Percentiles rank a stretch among this genome's conserved stretches.
Evolutionary conservation across 1,284 basidiomycete genomes (phyloP).

Genomic region (Naganishia sp.): DNA sequence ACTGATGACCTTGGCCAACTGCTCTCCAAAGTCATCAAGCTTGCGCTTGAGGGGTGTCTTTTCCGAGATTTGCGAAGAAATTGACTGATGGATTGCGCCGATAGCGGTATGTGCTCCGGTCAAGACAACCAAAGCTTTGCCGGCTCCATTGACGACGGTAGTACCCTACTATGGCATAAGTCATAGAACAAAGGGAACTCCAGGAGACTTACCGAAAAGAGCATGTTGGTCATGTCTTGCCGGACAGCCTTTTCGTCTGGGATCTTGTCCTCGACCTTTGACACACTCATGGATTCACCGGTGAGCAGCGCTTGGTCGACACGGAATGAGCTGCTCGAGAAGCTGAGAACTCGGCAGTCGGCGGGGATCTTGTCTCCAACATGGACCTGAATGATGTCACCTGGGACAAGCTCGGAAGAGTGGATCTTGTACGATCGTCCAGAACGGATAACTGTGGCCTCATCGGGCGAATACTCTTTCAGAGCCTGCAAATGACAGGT

Average conservation of each 20-base stretch:
- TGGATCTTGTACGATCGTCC: conserved; percentile 73
- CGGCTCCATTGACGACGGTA: conserved; percentile 86
- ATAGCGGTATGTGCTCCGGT: conserved; percentile 86
- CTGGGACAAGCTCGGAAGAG: conserved; percentile 84
- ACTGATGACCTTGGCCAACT: conserved; percentile 91
- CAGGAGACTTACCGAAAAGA: conserved; percentile 72
- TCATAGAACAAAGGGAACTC: not conserved
- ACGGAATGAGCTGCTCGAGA: conserved; percentile 80
- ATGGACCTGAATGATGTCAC: conserved; percentile 83
- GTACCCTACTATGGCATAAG: conserved; percentile 66
- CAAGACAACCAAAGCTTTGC: conserved; percentile 77
- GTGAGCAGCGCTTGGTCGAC: conserved; percentile 94
- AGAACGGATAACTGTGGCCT: conserved; percentile 82
- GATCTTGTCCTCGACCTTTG: conserved; percentile 71
- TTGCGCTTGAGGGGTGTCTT: conserved; percentile 95
- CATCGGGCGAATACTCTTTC: conserved; percentile 91
- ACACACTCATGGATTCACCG: conserved; percentile 84
- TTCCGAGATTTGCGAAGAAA: conserved; percentile 64
- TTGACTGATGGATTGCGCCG: conserved; percentile 91
- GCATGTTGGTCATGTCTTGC: conserved; percentile 92
- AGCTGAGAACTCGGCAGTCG: conserved; percentile 82
- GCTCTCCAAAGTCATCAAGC: conserved; percentile 93
- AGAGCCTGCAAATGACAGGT: conserved; percentile 65
- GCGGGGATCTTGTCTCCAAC: conserved; percentile 94
- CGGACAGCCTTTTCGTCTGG: conserved; percentile 77